A percentile compares a stretch with the other conserved stretches of the same genome.
Evolutionary conservation across 345 rosid genomes (phyloP).

Genomic region (Tarenaya hassleriana): DNA sequence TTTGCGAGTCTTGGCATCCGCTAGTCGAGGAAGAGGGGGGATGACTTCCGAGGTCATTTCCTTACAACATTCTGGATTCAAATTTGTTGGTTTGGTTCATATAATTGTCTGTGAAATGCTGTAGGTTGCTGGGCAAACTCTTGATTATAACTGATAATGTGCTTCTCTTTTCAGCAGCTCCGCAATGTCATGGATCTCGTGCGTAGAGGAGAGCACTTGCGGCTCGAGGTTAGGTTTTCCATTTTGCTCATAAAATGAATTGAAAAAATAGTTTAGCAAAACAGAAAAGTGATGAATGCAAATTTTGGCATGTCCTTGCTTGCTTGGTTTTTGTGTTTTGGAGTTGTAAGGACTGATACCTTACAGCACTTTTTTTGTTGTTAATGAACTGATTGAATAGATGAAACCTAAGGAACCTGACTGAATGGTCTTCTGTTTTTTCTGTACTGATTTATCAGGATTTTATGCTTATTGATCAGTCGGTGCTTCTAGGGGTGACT

Average conservation of each 20-base stretch:
- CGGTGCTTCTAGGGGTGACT: slow-evolving; percentile 52
- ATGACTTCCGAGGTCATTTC: slow-evolving; percentile 69
- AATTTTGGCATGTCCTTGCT: slow-evolving; percentile 1
- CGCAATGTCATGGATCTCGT: slow-evolving; percentile 74
- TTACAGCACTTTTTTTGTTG: too few relatives aligned
- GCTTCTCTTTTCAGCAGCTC: slow-evolving; percentile 39
- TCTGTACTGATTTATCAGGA: slow-evolving; percentile 41
- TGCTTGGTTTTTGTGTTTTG: slow-evolving; percentile 10
- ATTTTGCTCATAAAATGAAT: neutral
- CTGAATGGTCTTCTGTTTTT: neutral
- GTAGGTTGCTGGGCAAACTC: neutral
- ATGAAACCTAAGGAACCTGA: neutral
- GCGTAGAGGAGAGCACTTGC: slow-evolving; percentile 78
- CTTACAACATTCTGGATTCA: slow-evolving; percentile 7
- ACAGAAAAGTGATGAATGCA: neutral
- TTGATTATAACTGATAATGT: slow-evolving; percentile 21
- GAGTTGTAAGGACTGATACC: neutral
- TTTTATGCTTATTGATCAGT: slow-evolving; percentile 74
- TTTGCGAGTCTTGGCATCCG: slow-evolving; percentile 45
- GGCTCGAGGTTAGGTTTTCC: slow-evolving; percentile 52
- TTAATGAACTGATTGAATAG: neutral
- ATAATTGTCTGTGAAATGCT: neutral
- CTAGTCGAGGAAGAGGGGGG: slow-evolving; percentile 69
- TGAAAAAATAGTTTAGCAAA: neutral
- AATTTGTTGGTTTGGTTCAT: slow-evolving; percentile 10